Base-by-base conservation (phyloP, 768 basidiomycete genomes). In the Hygrophoropsis aurantiaca region DNA sequence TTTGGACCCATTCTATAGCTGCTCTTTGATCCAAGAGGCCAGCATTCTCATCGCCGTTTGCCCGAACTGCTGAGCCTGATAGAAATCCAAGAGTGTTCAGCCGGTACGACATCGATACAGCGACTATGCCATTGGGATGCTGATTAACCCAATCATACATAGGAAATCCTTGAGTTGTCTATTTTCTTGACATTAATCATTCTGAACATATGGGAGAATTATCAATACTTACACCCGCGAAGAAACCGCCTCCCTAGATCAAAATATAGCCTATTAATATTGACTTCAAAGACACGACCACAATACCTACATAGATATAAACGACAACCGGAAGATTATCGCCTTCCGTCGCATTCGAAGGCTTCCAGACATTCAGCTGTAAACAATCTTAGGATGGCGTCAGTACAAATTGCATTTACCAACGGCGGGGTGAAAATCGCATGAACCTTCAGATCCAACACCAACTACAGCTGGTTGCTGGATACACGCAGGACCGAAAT, bases 111-210 rank as follows among this genome's bases (percentile, higher is more conserved):
- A 71, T 57, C 23, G 65, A 66, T 3, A 72, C 71, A 9, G 51
- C 66, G 8, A 72, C 52, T 21, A 74, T 57, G 3, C 65, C 59
- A 0, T 49, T 54, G 5, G 58, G 59, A 44, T 72, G 58, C 49
- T 73, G 72, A 5, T 68, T 63, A 4, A 78, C 73, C 77, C 74
- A 74, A 45, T 75, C 71, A 49, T 73, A 70, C 51, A 76, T 55
- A 1, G 75, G 76, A 49, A 75, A 77, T 6, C 73, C 74, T 62
- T 73, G 70, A 7, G 74, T 69, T 11, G 74, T 65, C 73, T 75
- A 23, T 1, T 15, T 8, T 23, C 11, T 5, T 10, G 26, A 25
- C 6, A 42, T 18, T 15, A 21, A 9, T 3, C 40, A 5, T 44
- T 10, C 15, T 3, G 39, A 21, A 34, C 27, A 11, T 26, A 42